A percentile compares a stretch with the other conserved stretches of the same genome.
phyloP scores from a whole-genome alignment of 306 rosid species.

The Coriaria nepalensis region DNA sequence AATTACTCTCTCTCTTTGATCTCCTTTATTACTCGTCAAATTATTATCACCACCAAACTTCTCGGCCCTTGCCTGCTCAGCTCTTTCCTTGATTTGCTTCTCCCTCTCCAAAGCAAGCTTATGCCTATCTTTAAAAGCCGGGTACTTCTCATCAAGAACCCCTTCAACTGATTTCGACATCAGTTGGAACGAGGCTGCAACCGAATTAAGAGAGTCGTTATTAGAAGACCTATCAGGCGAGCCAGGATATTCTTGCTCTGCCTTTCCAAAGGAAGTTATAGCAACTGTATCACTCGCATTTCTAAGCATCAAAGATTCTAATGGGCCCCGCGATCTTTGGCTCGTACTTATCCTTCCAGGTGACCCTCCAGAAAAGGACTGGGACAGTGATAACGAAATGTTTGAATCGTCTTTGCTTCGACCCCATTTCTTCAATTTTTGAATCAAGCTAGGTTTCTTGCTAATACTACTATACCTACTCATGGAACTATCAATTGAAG shows the following conservation, averaged over 20 bases:
- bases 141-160: conserved; percentile 72
- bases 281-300: conserved; percentile 64
- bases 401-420: conserved; percentile 65
- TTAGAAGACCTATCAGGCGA: conserved; percentile 51
- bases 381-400: conserved; percentile 46
- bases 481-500: conserved; percentile 63
- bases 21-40: conserved; percentile 26
- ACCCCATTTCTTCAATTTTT: conserved; percentile 82
- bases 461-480: conserved; percentile 56
- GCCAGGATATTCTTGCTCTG: conserved; percentile 40
- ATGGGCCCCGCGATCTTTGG: conserved; percentile 53
- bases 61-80: conserved; percentile 68
- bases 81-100: conserved; percentile 65
- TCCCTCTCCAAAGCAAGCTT: conserved; percentile 86
- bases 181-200: conserved; percentile 71
- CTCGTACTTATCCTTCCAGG: conserved; percentile 62
- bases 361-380: conserved; percentile 61
- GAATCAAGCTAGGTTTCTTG: conserved; percentile 69
- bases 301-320: conserved; percentile 75
- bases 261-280: conserved; percentile 68
- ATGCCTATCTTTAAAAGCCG: conserved; percentile 85
- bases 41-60: conserved; percentile 49
- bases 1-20: conserved; percentile 33
- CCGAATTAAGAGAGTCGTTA: conserved; percentile 47
- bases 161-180: conserved; percentile 92